These are phyloP conservation scores for Cicer cuneatum DNA, from an alignment of 306 rosid species.

Conservation along the genomic window DNA sequence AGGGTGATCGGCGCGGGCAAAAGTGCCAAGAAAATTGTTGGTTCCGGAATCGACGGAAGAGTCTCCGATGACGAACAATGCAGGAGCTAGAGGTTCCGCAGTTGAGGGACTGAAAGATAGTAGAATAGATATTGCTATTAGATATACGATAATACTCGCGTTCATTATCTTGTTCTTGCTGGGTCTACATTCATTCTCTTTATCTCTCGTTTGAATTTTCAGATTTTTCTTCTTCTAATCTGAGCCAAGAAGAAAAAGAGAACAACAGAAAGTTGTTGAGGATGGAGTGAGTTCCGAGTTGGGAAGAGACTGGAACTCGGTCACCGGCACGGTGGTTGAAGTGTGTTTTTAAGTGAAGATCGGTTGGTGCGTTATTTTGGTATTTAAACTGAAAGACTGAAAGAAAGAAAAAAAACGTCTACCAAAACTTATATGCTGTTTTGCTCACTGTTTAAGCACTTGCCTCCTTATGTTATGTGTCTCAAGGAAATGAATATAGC, in stretches of 20 bases:
- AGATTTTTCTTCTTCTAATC: background rate
- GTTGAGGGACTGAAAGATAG: conserved; percentile 30
- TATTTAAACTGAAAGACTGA: too few species aligned
- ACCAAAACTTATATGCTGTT: too few species aligned
- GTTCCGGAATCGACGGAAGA: conserved; percentile 88
- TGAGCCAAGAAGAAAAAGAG: background rate
- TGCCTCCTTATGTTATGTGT: too few species aligned
- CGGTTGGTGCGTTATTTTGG: too few species aligned
- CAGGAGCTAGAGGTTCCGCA: conserved; percentile 61
- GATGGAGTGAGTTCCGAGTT: too few species aligned
- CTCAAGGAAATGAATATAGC: too few species aligned
- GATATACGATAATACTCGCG: conserved; percentile 7
- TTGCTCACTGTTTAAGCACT: too few species aligned
- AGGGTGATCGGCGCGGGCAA: conserved; percentile 78
- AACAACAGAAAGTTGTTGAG: too few species aligned
- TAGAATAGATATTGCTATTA: conserved; percentile 8
- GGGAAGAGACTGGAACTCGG: too few species aligned
- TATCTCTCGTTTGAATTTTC: background rate
- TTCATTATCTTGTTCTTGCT: conserved; percentile 44
- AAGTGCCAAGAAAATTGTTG: conserved; percentile 77
- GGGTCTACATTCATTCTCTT: background rate
- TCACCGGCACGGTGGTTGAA: too few species aligned
- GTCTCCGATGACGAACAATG: conserved; percentile 84
- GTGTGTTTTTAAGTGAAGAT: too few species aligned
- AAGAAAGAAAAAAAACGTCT: too few species aligned